A percentile compares a stretch with the other conserved stretches of the same genome.
These are phyloP conservation scores for Alternaria sp. DNA, from an alignment of 2,329 filamentous ascomycete genomes.

Conservation along the genomic window DNA sequence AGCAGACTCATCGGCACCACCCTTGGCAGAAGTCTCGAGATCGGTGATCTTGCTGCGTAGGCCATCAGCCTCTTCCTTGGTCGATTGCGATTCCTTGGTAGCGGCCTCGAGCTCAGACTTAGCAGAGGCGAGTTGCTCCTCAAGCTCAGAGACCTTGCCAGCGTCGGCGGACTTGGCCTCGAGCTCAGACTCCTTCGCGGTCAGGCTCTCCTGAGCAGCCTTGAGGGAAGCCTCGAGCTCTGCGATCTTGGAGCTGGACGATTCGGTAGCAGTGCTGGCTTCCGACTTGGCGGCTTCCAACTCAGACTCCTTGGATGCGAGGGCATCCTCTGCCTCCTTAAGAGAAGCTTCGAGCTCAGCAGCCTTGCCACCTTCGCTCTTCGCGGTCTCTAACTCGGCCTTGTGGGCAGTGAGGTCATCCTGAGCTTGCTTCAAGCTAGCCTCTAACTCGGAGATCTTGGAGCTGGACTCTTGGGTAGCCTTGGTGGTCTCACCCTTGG, in stretches of 20 bases:
- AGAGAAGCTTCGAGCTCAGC: conserved; percentile 26
- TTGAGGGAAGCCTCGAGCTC: conserved; percentile 30
- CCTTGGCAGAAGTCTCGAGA: conserved; percentile 26
- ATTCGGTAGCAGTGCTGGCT: conserved; percentile 24
- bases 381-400: conserved; percentile 25
- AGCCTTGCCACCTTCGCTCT: conserved; percentile 8
- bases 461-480: conserved; percentile 24
- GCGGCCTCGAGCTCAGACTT: conserved; percentile 23
- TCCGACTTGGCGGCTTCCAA: conserved; percentile 22
- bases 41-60: conserved; percentile 24
- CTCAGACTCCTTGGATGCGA: conserved; percentile 21
- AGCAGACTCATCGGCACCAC: conserved; percentile 15
- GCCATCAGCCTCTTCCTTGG: conserved; percentile 22
- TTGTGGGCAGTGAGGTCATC: conserved; percentile 32
- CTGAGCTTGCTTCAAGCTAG: conserved; percentile 28
- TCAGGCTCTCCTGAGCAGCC: conserved; percentile 28
- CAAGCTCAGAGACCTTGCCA: conserved; percentile 26
- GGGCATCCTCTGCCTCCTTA: conserved; percentile 16
- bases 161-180: conserved; percentile 22
- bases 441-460: conserved; percentile 30
- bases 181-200: conserved; percentile 32
- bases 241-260: conserved; percentile 26
- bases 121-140: conserved; percentile 20
- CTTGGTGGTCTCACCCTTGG: conserved; percentile 23
- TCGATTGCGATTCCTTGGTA: conserved; percentile 18